These are phyloP conservation scores for Arachis hypogaea DNA, from an alignment of 306 rosid species.

Conservation along the genomic window DNA sequence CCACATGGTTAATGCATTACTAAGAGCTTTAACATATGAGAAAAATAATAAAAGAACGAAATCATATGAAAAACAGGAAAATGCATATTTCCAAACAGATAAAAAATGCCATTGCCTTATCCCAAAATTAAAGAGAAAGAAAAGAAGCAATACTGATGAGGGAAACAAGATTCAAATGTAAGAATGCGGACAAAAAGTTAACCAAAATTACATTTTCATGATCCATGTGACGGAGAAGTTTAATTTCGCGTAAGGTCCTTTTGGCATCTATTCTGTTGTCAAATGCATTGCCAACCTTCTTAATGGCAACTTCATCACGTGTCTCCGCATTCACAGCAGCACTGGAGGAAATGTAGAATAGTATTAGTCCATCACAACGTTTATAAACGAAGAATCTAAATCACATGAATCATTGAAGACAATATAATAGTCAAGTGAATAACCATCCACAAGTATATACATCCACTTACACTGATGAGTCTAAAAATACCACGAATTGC, in stretches of 20 bases:
- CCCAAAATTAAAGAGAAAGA: conserved; percentile 10
- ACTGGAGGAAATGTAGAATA: conserved; percentile 55
- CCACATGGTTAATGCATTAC: neutral
- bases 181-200: conserved; percentile 28
- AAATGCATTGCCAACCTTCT: conserved; percentile 98
- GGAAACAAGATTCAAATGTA: conserved; percentile 18
- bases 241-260: conserved; percentile 91
- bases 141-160: conserved; percentile 1
- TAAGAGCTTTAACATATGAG: neutral
- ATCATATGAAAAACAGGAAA: conserved; percentile 14
- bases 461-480: conserved; percentile 8
- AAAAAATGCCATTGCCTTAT: neutral
- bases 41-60: neutral
- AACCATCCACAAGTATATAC: conserved; percentile 24
- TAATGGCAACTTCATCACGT: conserved; percentile 88
- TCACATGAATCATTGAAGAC: conserved; percentile 35
- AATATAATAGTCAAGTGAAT: conserved; percentile 13
- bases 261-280: conserved; percentile 96
- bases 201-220: conserved; percentile 81
- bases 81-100: conserved; percentile 4
- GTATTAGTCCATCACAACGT: conserved; percentile 38
- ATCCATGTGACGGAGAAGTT: conserved; percentile 92
- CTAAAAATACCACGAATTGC: conserved; percentile 18
- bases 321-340: conserved; percentile 90
- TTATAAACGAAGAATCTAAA: conserved; percentile 40